Percentiles rank a stretch among this genome's conserved stretches.
Conservation (phyloP, 768 basidiomycete genomes). For the Piloderma croceum region DNA sequence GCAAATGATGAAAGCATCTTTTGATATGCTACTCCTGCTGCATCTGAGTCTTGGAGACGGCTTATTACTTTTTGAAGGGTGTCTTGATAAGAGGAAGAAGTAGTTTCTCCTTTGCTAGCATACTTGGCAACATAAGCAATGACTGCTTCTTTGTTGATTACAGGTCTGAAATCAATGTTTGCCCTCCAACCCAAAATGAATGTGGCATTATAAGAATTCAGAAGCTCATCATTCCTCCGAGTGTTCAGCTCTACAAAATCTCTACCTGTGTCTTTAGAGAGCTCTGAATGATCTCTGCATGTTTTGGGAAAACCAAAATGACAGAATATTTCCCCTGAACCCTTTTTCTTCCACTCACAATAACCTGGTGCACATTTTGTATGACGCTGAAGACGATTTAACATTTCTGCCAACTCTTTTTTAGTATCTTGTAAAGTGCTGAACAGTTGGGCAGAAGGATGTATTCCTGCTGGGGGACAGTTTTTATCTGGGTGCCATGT, state of each 20-base stretch:
- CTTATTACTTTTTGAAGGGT: conserved; percentile 8
- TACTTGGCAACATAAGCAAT: conserved; percentile 15
- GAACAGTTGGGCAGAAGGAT: conserved; percentile 2
- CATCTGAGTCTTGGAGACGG: conserved; percentile 6
- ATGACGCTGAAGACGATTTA: neutral
- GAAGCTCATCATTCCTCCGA: conserved; percentile 15
- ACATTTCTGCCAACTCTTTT: neutral
- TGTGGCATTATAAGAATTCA: conserved; percentile 16
- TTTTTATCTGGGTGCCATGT: too few relatives aligned
- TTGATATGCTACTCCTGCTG: conserved; percentile 8
- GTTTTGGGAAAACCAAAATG: conserved; percentile 14
- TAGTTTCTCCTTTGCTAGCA: conserved; percentile 11
- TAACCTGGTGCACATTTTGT: conserved; percentile 21
- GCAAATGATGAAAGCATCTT: too few relatives aligned
- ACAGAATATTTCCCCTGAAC: conserved; percentile 12
- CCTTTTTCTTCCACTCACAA: conserved; percentile 18
- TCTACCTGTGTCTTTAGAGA: neutral
- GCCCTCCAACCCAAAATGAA: conserved; percentile 19
- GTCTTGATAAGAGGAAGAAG: conserved; percentile 1
- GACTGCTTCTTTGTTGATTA: conserved; percentile 15
- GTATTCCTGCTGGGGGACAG: conserved; percentile 1
- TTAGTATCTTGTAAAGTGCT: too few relatives aligned
- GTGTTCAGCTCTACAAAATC: conserved; percentile 12
- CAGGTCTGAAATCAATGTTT: conserved; percentile 19
- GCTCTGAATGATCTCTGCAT: conserved; percentile 11